Conservation (phyloP, 2,329 filamentous ascomycete genomes). For the Eurotiales sp. region DNA sequence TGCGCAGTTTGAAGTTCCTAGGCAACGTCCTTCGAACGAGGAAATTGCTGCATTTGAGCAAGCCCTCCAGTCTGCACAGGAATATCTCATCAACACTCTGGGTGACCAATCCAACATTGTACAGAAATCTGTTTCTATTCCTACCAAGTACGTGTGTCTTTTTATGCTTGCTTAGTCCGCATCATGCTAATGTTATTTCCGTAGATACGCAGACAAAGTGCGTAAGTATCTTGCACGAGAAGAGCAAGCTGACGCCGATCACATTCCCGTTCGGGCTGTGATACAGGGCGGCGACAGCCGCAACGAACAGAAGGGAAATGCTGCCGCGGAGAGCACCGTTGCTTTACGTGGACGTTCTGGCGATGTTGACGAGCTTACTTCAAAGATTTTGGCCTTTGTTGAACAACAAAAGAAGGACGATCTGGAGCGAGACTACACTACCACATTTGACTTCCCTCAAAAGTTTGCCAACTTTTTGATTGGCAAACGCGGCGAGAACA, state of each 20-base stretch:
- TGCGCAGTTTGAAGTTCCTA: slow-evolving; percentile 52
- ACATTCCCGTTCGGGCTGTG: slow-evolving; percentile 56
- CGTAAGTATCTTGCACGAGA: slow-evolving; percentile 56
- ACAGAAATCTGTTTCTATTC: slow-evolving; percentile 51
- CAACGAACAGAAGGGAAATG: slow-evolving; percentile 44
- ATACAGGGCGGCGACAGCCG: slow-evolving; percentile 38
- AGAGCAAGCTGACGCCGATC: slow-evolving; percentile 49
- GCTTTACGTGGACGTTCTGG: slow-evolving; percentile 73
- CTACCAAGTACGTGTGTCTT: slow-evolving; percentile 44
- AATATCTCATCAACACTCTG: slow-evolving; percentile 52
- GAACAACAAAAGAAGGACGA: slow-evolving; percentile 88
- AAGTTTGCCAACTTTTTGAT: slow-evolving; percentile 87
- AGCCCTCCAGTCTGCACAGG: slow-evolving; percentile 56
- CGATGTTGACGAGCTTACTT: slow-evolving; percentile 66
- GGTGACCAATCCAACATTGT: slow-evolving; percentile 55
- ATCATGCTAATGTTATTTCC: slow-evolving; percentile 23
- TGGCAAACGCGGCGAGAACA: slow-evolving; percentile 64
- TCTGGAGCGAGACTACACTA: slow-evolving; percentile 82
- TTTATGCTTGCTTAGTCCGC: neutral
- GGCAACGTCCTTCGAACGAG: slow-evolving; percentile 51
- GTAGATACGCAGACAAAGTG: slow-evolving; percentile 59
- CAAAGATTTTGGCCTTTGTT: slow-evolving; percentile 74
- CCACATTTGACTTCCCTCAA: slow-evolving; percentile 88
- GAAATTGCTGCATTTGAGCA: slow-evolving; percentile 57
- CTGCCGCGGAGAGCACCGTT: slow-evolving; percentile 48